These are phyloP conservation scores for Geosiphon pyriformis DNA, from an alignment of 192 early-diverging fungal species.

Conservation along the genomic window DNA sequence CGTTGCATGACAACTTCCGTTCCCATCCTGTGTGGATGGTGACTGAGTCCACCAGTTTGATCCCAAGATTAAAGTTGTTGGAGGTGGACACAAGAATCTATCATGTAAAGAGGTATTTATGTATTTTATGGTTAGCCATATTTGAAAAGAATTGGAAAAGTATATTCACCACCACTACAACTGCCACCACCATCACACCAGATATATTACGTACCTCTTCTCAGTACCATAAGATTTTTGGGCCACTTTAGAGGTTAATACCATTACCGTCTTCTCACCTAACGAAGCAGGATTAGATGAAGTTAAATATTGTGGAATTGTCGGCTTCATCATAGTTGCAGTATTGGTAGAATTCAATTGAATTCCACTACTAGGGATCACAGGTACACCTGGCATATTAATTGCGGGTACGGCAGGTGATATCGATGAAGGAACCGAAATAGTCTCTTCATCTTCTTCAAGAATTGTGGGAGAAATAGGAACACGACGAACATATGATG, in stretches of 20 bases:
- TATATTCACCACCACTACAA: too few species aligned
- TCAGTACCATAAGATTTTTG: conserved; percentile 94
- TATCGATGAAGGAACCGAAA: background rate
- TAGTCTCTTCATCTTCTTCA: conserved; percentile 19
- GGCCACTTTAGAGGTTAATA: conserved; percentile 80
- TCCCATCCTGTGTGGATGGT: background rate
- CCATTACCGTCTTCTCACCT: conserved; percentile 63
- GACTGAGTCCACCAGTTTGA: conserved; percentile 61
- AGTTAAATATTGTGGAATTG: conserved; percentile 42
- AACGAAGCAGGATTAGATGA: conserved; percentile 36
- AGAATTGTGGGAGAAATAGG: conserved; percentile 3
- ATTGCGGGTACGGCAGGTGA: background rate
- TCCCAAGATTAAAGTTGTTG: conserved; percentile 73
- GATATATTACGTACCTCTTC: conserved; percentile 54
- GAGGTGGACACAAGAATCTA: conserved; percentile 79
- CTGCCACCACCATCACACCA: background rate
- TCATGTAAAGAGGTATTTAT: background rate
- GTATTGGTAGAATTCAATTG: background rate
- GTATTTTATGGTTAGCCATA: conserved; percentile 4
- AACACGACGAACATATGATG: conserved; percentile 3
- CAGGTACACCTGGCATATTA: background rate
- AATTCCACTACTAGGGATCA: background rate
- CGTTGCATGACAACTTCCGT: conserved; percentile 12
- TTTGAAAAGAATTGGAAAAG: background rate
- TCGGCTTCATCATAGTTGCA: conserved; percentile 27